These are phyloP conservation scores for Malus sylvestris DNA, from an alignment of 306 rosid genomes.

Conservation along the genomic window DNA sequence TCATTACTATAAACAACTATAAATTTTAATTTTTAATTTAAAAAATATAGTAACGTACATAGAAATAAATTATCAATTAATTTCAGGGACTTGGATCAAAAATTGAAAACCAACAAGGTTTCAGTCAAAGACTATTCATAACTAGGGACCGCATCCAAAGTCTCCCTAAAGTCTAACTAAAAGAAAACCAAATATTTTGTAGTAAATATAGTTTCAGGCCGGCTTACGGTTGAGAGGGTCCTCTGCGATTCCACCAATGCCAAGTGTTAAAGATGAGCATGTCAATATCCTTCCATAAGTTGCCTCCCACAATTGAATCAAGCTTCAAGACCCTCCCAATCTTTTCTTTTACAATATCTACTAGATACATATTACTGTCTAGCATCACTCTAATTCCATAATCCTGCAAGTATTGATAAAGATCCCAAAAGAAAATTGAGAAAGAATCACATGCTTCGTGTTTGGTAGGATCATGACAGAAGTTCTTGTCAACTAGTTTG, in stretches of 20 bases:
- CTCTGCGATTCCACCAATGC: constrained; percentile 98
- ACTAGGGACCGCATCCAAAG: too few species aligned
- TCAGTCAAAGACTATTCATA: too few species aligned
- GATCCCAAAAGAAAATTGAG: neutral
- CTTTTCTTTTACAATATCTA: constrained; percentile 54
- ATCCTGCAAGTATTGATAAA: constrained; percentile 34
- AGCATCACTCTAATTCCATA: constrained; percentile 68
- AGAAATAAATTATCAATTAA: too few species aligned
- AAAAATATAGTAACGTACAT: too few species aligned
- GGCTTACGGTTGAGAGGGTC: constrained; percentile 83
- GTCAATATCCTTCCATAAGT: constrained; percentile 54
- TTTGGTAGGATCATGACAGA: neutral
- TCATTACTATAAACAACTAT: too few species aligned
- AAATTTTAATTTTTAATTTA: too few species aligned
- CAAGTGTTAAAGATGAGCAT: constrained; percentile 88
- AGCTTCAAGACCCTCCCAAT: constrained; percentile 78
- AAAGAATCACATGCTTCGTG: neutral
- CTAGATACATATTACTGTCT: constrained; percentile 69
- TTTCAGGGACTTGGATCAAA: too few species aligned
- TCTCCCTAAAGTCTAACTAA: neutral
- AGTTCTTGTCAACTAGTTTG: neutral
- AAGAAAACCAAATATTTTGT: neutral
- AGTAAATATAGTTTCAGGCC: neutral
- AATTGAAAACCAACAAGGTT: too few species aligned
- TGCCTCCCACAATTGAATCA: constrained; percentile 59